These are phyloP conservation scores for Trypanosoma vivax DNA, from an alignment of 208 protist genomes.

Conservation along the genomic window DNA sequence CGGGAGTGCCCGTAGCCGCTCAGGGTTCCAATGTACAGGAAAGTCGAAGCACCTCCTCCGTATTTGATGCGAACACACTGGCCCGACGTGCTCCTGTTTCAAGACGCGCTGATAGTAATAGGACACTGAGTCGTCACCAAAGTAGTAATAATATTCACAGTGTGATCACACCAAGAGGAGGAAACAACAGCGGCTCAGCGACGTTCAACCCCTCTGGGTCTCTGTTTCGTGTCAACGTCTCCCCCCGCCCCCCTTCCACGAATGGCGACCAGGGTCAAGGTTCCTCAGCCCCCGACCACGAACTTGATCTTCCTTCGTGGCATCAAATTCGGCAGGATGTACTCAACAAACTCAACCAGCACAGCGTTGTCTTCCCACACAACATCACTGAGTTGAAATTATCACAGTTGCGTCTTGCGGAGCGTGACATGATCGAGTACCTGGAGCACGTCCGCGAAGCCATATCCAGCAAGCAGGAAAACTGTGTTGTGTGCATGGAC, in stretches of 20 bases:
- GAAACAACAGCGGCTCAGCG: not conserved
- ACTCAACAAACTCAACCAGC: constrained; percentile 53
- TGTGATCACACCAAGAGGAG: too few relatives aligned
- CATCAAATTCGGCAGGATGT: constrained; percentile 58
- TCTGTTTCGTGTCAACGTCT: not conserved
- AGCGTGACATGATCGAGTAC: constrained; percentile 84
- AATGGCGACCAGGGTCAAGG: not conserved
- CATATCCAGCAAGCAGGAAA: constrained; percentile 61
- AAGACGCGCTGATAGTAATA: too few relatives aligned
- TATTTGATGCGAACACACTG: too few relatives aligned
- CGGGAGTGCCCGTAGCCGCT: too few relatives aligned
- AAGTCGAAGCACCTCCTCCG: too few relatives aligned
- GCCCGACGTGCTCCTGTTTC: too few relatives aligned
- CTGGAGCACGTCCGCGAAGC: constrained; percentile 70
- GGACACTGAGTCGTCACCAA: too few relatives aligned
- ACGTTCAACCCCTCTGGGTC: not conserved
- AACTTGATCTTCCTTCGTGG: constrained; percentile 42
- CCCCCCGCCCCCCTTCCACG: constrained; percentile 3
- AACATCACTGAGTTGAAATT: constrained; percentile 50
- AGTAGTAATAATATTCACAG: too few relatives aligned
- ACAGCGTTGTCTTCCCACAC: constrained; percentile 52
- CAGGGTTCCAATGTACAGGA: too few relatives aligned
- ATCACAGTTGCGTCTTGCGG: constrained; percentile 52
- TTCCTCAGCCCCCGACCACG: constrained; percentile 8
- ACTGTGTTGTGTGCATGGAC: constrained; percentile 82